phyloP scores from a whole-genome alignment of 1,284 basidiomycete species.

The Porodaedalea pini region DNA sequence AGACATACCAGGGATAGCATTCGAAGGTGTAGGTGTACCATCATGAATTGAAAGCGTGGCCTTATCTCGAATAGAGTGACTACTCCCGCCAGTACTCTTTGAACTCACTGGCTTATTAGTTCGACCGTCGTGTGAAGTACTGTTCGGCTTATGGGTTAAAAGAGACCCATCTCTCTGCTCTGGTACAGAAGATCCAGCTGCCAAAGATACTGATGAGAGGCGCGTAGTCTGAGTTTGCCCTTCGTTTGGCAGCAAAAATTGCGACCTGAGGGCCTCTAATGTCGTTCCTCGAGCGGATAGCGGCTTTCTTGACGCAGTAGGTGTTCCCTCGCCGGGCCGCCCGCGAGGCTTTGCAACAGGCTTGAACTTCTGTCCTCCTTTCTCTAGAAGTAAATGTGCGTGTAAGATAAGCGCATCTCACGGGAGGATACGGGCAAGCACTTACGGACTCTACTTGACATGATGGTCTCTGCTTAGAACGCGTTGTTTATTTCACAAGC shows the following conservation, averaged over 20 bases:
- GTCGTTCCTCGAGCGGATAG: slow-evolving; percentile 6
- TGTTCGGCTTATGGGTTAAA: neutral
- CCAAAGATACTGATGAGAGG: neutral
- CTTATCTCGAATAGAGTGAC: neutral
- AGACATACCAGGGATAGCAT: neutral
- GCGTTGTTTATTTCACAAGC: neutral
- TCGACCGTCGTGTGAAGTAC: neutral
- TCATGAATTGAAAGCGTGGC: neutral
- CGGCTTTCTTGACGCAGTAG: slow-evolving; percentile 7
- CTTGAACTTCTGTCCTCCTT: slow-evolving; percentile 65
- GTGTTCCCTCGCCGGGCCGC: slow-evolving; percentile 29
- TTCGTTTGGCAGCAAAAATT: neutral
- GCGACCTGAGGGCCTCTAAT: neutral
- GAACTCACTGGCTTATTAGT: neutral
- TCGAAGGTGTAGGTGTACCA: neutral
- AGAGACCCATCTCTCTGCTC: neutral
- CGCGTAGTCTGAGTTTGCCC: neutral
- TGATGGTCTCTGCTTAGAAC: slow-evolving; percentile 27
- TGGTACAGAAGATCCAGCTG: neutral
- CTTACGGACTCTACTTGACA: slow-evolving; percentile 78
- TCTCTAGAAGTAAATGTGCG: slow-evolving; percentile 44
- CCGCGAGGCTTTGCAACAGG: slow-evolving; percentile 52
- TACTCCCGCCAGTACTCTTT: neutral
- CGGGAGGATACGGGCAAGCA: slow-evolving; percentile 22
- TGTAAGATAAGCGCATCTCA: slow-evolving; percentile 10